Evolutionary conservation across 306 rosid genomes (phyloP).

Genomic region (Citrullus mucosospermus): DNA sequence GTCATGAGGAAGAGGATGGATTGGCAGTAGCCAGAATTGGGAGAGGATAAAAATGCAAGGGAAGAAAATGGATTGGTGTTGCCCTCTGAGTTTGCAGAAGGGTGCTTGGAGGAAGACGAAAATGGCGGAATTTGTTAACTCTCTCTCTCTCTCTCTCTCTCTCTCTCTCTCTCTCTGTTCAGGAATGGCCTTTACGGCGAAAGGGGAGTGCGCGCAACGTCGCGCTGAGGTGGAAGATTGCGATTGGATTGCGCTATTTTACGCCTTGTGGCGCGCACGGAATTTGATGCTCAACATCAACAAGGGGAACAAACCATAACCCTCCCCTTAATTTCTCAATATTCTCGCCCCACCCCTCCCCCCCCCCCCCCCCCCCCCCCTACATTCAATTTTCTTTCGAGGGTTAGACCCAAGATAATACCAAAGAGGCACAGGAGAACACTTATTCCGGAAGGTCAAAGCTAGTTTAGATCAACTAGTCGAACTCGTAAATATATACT

Average conservation of each 20-base stretch:
- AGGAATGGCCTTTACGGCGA: not conserved
- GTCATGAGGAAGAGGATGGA: constrained; percentile 28
- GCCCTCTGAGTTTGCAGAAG: not conserved
- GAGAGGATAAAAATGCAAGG: constrained; percentile 25
- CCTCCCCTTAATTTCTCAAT: too few relatives aligned
- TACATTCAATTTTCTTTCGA: too few relatives aligned
- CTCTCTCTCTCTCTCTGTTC: not conserved
- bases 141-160: not conserved
- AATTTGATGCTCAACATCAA: constrained; percentile 18
- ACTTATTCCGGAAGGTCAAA: too few relatives aligned
- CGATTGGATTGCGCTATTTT: constrained; percentile 18
- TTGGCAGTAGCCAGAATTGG: not conserved
- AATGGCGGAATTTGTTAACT: constrained; percentile 13
- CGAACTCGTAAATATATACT: too few relatives aligned
- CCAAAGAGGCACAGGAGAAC: too few relatives aligned
- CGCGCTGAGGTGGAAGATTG: constrained; percentile 17
- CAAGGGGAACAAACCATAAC: not conserved
- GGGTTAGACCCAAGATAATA: too few relatives aligned
- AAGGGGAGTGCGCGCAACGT: not conserved
- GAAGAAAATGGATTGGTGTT: not conserved
- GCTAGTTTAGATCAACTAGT: too few relatives aligned
- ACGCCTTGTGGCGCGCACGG: constrained; percentile 24
- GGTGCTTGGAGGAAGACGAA: constrained; percentile 7
- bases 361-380: too few relatives aligned
- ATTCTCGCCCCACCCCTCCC: too few relatives aligned